Evolutionary conservation across 1,284 basidiomycete species (phyloP), one percentile per base, ranked within the genome.

Genomic region (Acaromyces ingoldii): DNA sequence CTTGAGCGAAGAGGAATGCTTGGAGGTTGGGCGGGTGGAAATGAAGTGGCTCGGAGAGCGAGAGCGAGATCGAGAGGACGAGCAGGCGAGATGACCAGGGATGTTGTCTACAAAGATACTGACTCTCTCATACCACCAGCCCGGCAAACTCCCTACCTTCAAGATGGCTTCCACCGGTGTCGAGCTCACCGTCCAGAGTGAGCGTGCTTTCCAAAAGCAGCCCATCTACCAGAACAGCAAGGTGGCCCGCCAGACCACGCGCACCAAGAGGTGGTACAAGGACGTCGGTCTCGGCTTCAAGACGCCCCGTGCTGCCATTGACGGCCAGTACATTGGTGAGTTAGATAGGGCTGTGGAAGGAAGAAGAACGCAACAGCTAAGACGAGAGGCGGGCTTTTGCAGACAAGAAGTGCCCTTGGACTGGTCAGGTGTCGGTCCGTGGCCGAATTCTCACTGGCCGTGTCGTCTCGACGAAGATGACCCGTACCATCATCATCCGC

Each of bases 351-450:
- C 22, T 21, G 15, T 6, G 38, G 7, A 25, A 21, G 38, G 6
- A 40, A 6, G 24, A n/a, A n/a, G n/a, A 6, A 11, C 24, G 38
- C 19, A 6, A n/a, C 6, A 6, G 15, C 38, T 6, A 15, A n/a
- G 42, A 15, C 42, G 7, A 21, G 42, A 11, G 26, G 1, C 25
- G 15, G 43, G 25, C 17, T 36, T 41, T 30, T 56, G 36, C 65
- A 91, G 93, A 99, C 85, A 98, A 98, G 83, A 99, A 99, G 82
- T 98, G 92, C 82, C 92, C 92, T 44, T 96, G 93, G 83, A 92
- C 89, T 68, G 69, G 69, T 57, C 62, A 68, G 39, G 65, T 70
- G 11, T 97, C 95, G 55, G 98, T 99, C 79, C 93, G 95, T 79
- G 95, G 95, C 61, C 93, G 95, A 77, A 97, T 99, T 80, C 81